Evolutionary conservation across 1,139 yeast species (phyloP).

Genomic region (Maudiozyma humilis): DNA sequence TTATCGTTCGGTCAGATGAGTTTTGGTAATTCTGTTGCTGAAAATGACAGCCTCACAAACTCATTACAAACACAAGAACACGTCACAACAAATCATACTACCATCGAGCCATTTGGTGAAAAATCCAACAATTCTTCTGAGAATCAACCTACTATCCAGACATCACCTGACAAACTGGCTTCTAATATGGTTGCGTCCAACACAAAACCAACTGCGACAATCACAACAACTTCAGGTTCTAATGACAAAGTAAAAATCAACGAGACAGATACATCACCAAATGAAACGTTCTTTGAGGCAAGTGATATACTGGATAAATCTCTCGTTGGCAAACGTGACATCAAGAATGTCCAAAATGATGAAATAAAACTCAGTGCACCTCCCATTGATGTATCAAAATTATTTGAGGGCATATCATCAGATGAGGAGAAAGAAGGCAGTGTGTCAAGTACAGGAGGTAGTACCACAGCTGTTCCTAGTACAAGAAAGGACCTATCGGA

Average conservation of each 20-base stretch:
- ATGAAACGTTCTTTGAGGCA: slow-evolving; percentile 3
- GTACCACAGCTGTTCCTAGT: neutral
- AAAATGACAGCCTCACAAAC: neutral
- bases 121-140: no score
- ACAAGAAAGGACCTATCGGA: neutral
- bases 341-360: neutral
- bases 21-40: neutral
- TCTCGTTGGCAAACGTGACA: neutral
- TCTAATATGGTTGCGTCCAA: no score
- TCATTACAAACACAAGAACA: neutral
- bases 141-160: no score
- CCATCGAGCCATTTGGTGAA: neutral
- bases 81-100: neutral
- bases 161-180: no score
- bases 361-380: neutral
- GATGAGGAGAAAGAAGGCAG: neutral
- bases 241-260: neutral
- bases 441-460: neutral
- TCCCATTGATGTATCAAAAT: neutral
- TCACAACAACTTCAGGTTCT: neutral
- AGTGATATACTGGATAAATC: slow-evolving; percentile 4
- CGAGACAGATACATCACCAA: neutral
- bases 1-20: slow-evolving; percentile 10
- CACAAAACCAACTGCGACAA: no score
- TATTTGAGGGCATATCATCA: neutral